Percentiles rank a stretch among this genome's conserved stretches.
phyloP scores from a whole-genome alignment of 1,284 basidiomycete genomes.

The Pulveroboletus sp. region DNA sequence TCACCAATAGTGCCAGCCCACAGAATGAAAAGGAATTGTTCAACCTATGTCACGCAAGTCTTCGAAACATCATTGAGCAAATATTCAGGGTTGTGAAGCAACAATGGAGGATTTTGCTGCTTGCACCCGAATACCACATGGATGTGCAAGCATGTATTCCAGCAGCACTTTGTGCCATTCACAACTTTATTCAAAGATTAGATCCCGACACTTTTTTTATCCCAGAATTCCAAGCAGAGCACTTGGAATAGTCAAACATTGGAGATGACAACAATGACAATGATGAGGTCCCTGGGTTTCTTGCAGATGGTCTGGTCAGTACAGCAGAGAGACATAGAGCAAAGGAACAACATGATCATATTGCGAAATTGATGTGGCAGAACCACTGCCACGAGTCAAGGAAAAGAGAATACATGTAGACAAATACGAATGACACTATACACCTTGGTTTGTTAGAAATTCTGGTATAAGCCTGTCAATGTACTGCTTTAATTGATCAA shows the following conservation, averaged over 20 bases:
- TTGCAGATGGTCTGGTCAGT: too few relatives aligned
- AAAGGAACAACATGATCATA: too few relatives aligned
- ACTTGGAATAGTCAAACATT: background rate
- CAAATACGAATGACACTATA: too few relatives aligned
- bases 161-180: slow-evolving; percentile 35
- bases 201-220: background rate
- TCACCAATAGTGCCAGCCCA: background rate
- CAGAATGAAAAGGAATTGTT: slow-evolving; percentile 40
- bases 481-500: too few relatives aligned
- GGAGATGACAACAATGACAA: too few relatives aligned
- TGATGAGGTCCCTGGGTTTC: too few relatives aligned
- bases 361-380: too few relatives aligned
- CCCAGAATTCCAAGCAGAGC: background rate
- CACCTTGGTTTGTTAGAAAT: too few relatives aligned
- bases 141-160: slow-evolving; percentile 36
- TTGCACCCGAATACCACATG: slow-evolving; percentile 32
- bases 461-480: too few relatives aligned
- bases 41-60: slow-evolving; percentile 41
- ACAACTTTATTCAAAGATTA: slow-evolving; percentile 39
- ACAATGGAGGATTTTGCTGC: slow-evolving; percentile 32
- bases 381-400: too few relatives aligned
- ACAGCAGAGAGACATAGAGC: too few relatives aligned
- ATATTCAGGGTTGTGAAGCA: slow-evolving; percentile 46
- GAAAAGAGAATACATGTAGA: too few relatives aligned
- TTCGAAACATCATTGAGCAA: slow-evolving; percentile 42